A percentile compares a stretch with the other conserved stretches of the same genome.
phyloP scores from a whole-genome alignment of 148 eudicot genomes.

The Drosera capensis region DNA sequence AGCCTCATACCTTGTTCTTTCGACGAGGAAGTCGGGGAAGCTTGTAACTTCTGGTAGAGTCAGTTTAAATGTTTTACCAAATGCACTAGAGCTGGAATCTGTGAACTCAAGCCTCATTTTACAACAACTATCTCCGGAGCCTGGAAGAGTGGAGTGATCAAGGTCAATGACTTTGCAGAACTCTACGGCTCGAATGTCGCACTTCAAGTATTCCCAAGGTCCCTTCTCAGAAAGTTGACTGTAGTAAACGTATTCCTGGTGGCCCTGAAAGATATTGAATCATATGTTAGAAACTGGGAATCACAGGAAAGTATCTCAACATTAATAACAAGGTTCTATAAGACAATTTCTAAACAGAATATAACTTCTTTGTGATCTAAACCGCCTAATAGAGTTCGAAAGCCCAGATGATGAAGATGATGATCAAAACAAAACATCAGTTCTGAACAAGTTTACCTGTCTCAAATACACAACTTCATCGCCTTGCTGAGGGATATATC shows the following conservation, averaged over 20 bases:
- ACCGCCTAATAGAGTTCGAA: no score
- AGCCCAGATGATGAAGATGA: no score
- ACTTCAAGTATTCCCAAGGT: constrained; percentile 60
- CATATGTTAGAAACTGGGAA: no score
- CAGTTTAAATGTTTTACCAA: constrained; percentile 51
- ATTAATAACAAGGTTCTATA: no score
- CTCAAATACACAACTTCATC: constrained; percentile 88
- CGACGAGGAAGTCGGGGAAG: constrained; percentile 89
- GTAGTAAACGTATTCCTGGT: constrained; percentile 44
- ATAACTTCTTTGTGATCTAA: no score
- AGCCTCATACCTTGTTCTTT: constrained; percentile 68
- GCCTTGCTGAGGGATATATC: constrained; percentile 83
- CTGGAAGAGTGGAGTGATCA: constrained; percentile 46
- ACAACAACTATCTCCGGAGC: constrained; percentile 95
- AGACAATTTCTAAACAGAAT: no score
- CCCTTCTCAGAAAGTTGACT: constrained; percentile 24
- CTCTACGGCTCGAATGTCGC: constrained; percentile 64
- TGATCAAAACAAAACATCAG: no score
- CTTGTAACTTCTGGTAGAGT: constrained; percentile 61
- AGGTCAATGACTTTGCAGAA: constrained; percentile 56
- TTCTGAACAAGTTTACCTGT: constrained; percentile 76
- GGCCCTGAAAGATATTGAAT: constrained; percentile 67
- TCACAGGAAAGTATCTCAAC: no score
- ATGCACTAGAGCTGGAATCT: constrained; percentile 46
- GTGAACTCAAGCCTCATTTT: constrained; percentile 61